Evolutionary conservation across 2,329 filamentous ascomycete species (phyloP).

Genomic region (Chrysosporium keratinophilum): DNA sequence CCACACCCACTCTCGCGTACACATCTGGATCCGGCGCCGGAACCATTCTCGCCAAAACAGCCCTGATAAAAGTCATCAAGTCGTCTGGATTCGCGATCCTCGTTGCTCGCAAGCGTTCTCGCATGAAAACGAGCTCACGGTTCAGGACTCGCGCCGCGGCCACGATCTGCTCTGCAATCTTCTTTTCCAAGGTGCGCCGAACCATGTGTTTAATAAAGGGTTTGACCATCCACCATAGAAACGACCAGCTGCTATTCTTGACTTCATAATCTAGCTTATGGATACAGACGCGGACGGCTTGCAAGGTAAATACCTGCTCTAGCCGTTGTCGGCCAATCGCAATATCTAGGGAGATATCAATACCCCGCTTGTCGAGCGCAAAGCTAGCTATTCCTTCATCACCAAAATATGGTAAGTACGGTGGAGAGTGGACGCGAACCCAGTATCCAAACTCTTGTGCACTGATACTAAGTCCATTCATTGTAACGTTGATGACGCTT

Average conservation of each 20-base stretch:
- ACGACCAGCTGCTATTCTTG: constrained; percentile 57
- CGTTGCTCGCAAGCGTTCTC: constrained; percentile 76
- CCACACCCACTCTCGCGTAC: constrained; percentile 61
- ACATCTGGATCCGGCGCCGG: constrained; percentile 66
- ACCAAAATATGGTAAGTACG: constrained; percentile 53
- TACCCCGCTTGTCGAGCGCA: constrained; percentile 71
- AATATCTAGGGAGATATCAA: constrained; percentile 76
- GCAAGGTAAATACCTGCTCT: constrained; percentile 71
- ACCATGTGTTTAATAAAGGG: constrained; percentile 73
- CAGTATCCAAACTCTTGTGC: constrained; percentile 87
- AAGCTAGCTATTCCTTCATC: constrained; percentile 83
- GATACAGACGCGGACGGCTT: constrained; percentile 65
- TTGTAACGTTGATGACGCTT: constrained; percentile 63
- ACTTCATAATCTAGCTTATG: constrained; percentile 78
- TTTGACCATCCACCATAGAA: constrained; percentile 72
- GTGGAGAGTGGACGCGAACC: constrained; percentile 64
- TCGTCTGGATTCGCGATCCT: constrained; percentile 72
- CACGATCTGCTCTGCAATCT: constrained; percentile 61
- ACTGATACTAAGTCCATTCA: constrained; percentile 72
- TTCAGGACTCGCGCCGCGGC: constrained; percentile 64
- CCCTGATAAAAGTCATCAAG: constrained; percentile 69
- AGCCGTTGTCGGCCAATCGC: constrained; percentile 68
- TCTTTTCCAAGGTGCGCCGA: constrained; percentile 65
- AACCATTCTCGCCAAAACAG: constrained; percentile 64
- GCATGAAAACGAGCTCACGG: constrained; percentile 73